phyloP scores from a whole-genome alignment of 768 basidiomycete species.

The Suillus subluteus region DNA sequence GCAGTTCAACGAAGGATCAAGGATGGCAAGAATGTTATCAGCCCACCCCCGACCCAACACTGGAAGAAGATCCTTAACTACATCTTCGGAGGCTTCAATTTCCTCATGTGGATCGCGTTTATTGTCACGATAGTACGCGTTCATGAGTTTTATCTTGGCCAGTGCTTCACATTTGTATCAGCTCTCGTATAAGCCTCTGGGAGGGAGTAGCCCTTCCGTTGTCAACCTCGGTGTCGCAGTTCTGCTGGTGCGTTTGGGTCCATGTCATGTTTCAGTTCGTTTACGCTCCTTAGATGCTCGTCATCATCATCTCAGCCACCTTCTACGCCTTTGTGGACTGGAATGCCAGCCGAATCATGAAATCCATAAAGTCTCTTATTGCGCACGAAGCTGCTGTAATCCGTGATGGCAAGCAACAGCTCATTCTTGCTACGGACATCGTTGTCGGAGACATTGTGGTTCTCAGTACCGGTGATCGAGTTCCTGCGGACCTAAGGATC shows the following conservation, averaged over 20 bases:
- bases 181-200: conserved; percentile 57
- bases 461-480: conserved; percentile 56
- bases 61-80: conserved; percentile 56
- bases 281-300: conserved; percentile 40
- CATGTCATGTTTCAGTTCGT: not conserved
- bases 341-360: conserved; percentile 53
- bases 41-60: conserved; percentile 49
- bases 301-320: conserved; percentile 44
- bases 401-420: conserved; percentile 50
- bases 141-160: not conserved
- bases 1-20: conserved; percentile 45
- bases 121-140: conserved; percentile 46
- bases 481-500: conserved; percentile 63
- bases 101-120: conserved; percentile 58
- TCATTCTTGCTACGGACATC: conserved; percentile 55
- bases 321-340: conserved; percentile 58
- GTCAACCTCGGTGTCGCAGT: conserved; percentile 57
- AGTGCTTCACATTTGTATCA: conserved; percentile 26
- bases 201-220: conserved; percentile 40
- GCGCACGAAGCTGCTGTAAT: conserved; percentile 61
- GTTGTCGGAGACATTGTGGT: conserved; percentile 60
- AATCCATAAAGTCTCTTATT: conserved; percentile 60
- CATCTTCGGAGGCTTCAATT: conserved; percentile 61
- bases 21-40: conserved; percentile 52
- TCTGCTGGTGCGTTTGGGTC: conserved; percentile 43